Evolutionary conservation across 306 rosid genomes (phyloP).

Genomic region (Gastrolobium villosum): DNA sequence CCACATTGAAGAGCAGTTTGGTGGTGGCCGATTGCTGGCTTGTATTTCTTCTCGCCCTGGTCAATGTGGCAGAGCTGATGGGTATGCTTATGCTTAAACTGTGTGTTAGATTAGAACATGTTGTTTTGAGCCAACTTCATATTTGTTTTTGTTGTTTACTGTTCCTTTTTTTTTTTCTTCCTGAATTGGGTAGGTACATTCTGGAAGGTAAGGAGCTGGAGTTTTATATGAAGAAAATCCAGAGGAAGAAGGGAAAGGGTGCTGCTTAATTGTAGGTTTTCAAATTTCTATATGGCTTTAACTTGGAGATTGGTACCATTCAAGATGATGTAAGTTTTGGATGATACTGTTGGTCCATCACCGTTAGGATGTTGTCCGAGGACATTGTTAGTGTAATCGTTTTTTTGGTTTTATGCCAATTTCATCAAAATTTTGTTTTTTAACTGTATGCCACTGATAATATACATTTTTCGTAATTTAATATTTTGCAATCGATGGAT

Average conservation of each 20-base stretch:
- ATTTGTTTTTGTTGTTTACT: too few relatives aligned
- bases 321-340: conserved; percentile 4
- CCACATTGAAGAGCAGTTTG: conserved; percentile 64
- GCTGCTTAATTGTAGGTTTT: conserved; percentile 41
- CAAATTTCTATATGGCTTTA: conserved; percentile 2
- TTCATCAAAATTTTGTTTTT: conserved; percentile 30
- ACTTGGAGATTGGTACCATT: conserved; percentile 12
- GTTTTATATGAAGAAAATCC: conserved; percentile 62
- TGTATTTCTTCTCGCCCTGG: conserved; percentile 66
- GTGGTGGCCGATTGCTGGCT: conserved; percentile 60
- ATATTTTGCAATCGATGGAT: background rate
- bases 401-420: conserved; percentile 19
- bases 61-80: conserved; percentile 66
- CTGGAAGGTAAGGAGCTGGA: conserved; percentile 64
- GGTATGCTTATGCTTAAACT: conserved; percentile 40
- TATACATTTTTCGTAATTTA: background rate
- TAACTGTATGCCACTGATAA: background rate
- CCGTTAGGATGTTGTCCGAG: background rate
- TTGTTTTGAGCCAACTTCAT: background rate
- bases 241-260: conserved; percentile 61
- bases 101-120: background rate
- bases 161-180: background rate
- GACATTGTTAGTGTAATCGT: conserved; percentile 30
- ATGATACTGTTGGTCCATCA: background rate
- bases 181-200: conserved; percentile 45